Conservation (phyloP, 2,329 filamentous ascomycete genomes). For the Cadophora luteo-olivacea region DNA sequence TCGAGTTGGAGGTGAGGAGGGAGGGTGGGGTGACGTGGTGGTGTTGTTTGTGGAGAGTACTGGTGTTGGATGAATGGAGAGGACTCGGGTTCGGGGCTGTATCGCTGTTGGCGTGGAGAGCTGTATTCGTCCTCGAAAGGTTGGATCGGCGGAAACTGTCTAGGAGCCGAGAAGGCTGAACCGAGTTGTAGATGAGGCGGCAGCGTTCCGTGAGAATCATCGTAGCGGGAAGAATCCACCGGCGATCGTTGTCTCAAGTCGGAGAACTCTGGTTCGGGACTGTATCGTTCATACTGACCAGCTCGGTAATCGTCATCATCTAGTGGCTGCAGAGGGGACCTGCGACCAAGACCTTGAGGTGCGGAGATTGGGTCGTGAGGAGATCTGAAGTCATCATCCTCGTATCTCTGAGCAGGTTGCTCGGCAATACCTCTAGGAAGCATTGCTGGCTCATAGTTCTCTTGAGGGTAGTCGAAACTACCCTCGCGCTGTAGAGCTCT, state of each 20-base stretch:
- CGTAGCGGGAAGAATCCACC: not conserved
- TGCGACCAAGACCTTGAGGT: not conserved
- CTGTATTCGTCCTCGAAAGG: constrained; percentile 2
- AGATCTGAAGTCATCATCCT: not conserved
- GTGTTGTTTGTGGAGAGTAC: not conserved
- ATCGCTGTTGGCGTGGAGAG: not conserved
- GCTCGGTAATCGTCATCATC: constrained; percentile 7
- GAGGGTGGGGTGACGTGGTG: not conserved
- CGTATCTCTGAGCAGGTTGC: not conserved
- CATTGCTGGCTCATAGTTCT: constrained; percentile 10
- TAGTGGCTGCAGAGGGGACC: constrained; percentile 1
- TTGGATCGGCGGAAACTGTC: not conserved
- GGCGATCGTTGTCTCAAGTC: not conserved
- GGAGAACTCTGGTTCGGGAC: not conserved
- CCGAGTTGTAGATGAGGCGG: not conserved
- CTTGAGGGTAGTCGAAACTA: constrained; percentile 16
- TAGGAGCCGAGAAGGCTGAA: not conserved
- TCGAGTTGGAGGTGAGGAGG: constrained; percentile 4
- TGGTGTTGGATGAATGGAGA: not conserved
- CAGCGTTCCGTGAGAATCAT: not conserved
- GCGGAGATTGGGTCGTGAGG: not conserved
- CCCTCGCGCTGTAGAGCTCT: constrained; percentile 2
- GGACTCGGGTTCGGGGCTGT: not conserved
- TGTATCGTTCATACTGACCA: constrained; percentile 9
- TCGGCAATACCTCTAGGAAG: not conserved